Conservation (phyloP, 495 filamentous ascomycete genomes). For the Penicillium atrosanguineum region DNA sequence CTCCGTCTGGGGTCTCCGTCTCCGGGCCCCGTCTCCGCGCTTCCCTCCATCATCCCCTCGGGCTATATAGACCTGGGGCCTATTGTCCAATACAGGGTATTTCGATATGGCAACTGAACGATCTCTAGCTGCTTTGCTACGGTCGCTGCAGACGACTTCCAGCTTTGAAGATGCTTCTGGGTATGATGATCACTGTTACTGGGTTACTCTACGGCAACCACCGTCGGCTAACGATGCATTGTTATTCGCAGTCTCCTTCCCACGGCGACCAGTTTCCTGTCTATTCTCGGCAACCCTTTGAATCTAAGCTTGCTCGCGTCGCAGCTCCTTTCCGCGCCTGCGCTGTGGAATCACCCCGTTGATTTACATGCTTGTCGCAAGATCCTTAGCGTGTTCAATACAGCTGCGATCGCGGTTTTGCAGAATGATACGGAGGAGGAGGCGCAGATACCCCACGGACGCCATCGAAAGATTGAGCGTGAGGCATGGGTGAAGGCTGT, state of each 20-base stretch:
- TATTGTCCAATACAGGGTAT: conserved; percentile 1
- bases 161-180: conserved; percentile 51
- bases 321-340: conserved; percentile 81
- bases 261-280: conserved; percentile 78
- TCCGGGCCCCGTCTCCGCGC: conserved; percentile 24
- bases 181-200: conserved; percentile 37
- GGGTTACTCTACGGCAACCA: neutral
- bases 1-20: conserved; percentile 25
- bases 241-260: conserved; percentile 60
- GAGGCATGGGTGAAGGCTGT: conserved; percentile 86
- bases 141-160: conserved; percentile 49
- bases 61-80: conserved; percentile 21
- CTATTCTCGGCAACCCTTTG: conserved; percentile 81
- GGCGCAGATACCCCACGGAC: conserved; percentile 36
- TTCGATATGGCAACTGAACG: conserved; percentile 46
- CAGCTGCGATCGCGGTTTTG: conserved; percentile 66
- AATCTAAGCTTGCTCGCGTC: conserved; percentile 88
- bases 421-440: conserved; percentile 50
- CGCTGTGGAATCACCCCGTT: conserved; percentile 77
- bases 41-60: conserved; percentile 14
- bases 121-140: conserved; percentile 50
- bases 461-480: conserved; percentile 48
- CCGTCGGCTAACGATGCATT: conserved; percentile 10
- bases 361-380: conserved; percentile 70
- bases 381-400: conserved; percentile 85